phyloP scores from a whole-genome alignment of 177 flowering plant genomes.

The Vitis hybrid region DNA sequence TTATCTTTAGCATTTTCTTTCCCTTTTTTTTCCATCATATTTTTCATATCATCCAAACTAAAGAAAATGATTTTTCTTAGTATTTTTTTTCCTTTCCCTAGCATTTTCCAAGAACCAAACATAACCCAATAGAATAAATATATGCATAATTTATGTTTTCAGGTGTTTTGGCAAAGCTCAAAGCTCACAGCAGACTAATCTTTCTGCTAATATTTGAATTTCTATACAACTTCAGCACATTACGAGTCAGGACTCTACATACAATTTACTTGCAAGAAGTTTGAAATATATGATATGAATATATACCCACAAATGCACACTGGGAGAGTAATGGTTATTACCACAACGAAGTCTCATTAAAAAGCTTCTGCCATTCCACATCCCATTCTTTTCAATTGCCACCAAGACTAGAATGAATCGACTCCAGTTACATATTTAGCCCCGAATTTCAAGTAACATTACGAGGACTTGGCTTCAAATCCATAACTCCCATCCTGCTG shows the following conservation, averaged over 20 bases:
- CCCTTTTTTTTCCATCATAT: no score
- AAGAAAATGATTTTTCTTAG: no score
- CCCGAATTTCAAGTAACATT: not conserved
- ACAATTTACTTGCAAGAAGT: not conserved
- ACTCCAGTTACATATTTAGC: not conserved
- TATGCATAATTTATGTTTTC: no score
- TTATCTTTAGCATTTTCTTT: no score
- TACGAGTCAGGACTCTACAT: not conserved
- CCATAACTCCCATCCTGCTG: conserved; percentile 53
- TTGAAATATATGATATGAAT: not conserved
- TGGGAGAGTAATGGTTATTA: not conserved
- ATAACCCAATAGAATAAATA: no score
- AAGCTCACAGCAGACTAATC: not conserved
- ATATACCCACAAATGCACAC: not conserved
- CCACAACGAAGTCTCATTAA: not conserved
- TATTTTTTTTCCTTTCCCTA: no score
- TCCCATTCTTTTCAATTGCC: not conserved
- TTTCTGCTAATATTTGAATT: not conserved
- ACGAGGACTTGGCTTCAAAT: not conserved
- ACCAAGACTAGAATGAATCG: not conserved
- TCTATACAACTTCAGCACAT: not conserved
- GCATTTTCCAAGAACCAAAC: no score
- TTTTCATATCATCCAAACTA: no score
- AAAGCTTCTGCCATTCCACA: not conserved
- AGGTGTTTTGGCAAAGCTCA: no score